phyloP scores from a whole-genome alignment of 345 rosid species.

The Arabidopsis suecica region DNA sequence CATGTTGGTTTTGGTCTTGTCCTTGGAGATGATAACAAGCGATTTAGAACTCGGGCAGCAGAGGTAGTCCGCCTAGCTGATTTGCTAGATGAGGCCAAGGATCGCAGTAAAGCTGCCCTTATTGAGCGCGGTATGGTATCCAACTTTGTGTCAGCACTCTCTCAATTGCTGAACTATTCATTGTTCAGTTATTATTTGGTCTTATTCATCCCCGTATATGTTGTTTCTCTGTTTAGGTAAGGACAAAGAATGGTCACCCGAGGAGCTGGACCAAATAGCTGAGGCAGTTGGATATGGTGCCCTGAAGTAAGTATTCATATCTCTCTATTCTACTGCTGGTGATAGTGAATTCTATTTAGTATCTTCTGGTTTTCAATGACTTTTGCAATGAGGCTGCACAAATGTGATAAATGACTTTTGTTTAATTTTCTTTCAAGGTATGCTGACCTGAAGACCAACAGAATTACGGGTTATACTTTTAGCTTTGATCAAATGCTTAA shows the following conservation, averaged over 20 bases:
- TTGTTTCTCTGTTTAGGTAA: slow-evolving; percentile 52
- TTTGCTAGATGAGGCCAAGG: slow-evolving; percentile 90
- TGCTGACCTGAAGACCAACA: slow-evolving; percentile 81
- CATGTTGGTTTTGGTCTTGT: slow-evolving; percentile 94
- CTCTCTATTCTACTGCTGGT: neutral
- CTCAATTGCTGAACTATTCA: slow-evolving; percentile 1
- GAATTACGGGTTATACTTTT: slow-evolving; percentile 63
- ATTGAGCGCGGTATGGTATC: slow-evolving; percentile 86
- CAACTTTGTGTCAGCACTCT: neutral
- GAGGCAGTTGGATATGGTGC: slow-evolving; percentile 94
- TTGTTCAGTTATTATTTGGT: slow-evolving; percentile 6
- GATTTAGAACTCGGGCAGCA: slow-evolving; percentile 70
- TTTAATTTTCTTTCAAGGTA: slow-evolving; percentile 53
- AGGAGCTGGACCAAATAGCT: slow-evolving; percentile 82
- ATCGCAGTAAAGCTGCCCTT: slow-evolving; percentile 70
- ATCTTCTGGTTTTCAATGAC: neutral
- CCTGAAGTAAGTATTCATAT: slow-evolving; percentile 58
- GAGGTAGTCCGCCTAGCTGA: slow-evolving; percentile 81
- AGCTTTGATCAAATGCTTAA: slow-evolving; percentile 79
- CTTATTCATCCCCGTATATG: neutral
- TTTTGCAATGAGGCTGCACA: slow-evolving; percentile 9
- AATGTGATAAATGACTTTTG: neutral
- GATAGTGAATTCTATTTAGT: neutral
- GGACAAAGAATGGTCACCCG: slow-evolving; percentile 69
- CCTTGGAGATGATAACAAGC: slow-evolving; percentile 82